Conservation (phyloP, 805 yeast species). For the Lachancea mirantina region DNA sequence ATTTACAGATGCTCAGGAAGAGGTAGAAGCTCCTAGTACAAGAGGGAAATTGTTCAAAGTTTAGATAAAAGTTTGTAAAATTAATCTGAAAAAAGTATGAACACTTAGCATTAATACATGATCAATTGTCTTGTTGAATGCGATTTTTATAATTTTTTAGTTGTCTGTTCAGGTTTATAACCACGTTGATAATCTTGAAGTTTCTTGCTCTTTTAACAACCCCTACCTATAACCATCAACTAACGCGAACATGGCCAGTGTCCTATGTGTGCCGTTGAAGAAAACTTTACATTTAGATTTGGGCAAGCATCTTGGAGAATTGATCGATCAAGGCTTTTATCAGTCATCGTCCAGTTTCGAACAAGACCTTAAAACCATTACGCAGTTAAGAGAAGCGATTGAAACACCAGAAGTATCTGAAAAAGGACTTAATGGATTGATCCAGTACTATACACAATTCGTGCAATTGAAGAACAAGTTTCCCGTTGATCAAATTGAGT, state of each 20-base stretch:
- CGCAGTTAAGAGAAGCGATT: conserved; percentile 38
- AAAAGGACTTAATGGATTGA: conserved; percentile 33
- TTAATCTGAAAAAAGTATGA: not conserved
- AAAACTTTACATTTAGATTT: conserved; percentile 39
- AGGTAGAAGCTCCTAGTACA: conserved; percentile 17
- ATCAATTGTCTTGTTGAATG: no score
- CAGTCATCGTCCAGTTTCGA: conserved; percentile 38
- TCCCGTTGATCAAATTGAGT: conserved; percentile 52
- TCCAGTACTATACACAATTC: conserved; percentile 43
- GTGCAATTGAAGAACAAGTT: conserved; percentile 45
- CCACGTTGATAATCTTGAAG: no score
- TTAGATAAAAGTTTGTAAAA: conserved; percentile 1
- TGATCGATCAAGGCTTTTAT: conserved; percentile 43
- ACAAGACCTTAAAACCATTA: conserved; percentile 38
- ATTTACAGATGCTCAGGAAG: conserved; percentile 28
- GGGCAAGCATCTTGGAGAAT: conserved; percentile 32
- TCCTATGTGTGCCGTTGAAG: conserved; percentile 46
- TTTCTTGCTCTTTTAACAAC: no score
- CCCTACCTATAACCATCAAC: no score
- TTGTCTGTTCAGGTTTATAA: no score
- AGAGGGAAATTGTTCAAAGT: conserved; percentile 25
- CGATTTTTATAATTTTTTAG: no score
- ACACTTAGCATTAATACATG: no score
- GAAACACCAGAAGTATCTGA: conserved; percentile 32
- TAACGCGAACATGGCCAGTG: conserved; percentile 30